phyloP scores from a whole-genome alignment of 805 yeast genomes.

The Candida manassasensis region DNA sequence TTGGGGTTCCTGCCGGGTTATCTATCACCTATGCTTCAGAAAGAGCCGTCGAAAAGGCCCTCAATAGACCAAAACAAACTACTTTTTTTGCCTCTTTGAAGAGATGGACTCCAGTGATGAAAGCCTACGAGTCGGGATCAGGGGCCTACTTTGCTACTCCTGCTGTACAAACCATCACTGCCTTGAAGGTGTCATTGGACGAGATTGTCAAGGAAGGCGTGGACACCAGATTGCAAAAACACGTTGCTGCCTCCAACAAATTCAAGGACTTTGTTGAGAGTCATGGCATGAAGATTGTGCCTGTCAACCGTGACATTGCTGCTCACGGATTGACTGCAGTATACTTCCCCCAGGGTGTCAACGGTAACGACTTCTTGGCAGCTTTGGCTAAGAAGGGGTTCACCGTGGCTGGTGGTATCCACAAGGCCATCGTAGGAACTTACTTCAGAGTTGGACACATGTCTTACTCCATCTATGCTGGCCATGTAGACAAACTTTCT shows the following conservation, averaged over 20 bases:
- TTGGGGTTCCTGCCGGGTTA: slow-evolving; percentile 92
- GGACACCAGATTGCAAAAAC: slow-evolving; percentile 58
- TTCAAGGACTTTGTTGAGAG: slow-evolving; percentile 57
- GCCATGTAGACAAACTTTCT: slow-evolving; percentile 33
- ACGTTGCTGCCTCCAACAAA: slow-evolving; percentile 54
- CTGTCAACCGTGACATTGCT: slow-evolving; percentile 53
- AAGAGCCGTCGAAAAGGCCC: slow-evolving; percentile 65
- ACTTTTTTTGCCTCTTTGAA: slow-evolving; percentile 67
- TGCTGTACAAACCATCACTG: slow-evolving; percentile 82
- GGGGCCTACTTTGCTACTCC: slow-evolving; percentile 95
- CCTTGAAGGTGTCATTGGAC: slow-evolving; percentile 69
- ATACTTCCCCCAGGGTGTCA: slow-evolving; percentile 71
- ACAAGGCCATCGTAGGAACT: slow-evolving; percentile 69
- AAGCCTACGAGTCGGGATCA: slow-evolving; percentile 74
- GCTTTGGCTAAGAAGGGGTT: slow-evolving; percentile 59
- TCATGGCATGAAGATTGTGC: slow-evolving; percentile 66
- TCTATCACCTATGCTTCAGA: slow-evolving; percentile 70
- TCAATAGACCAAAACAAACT: slow-evolving; percentile 42
- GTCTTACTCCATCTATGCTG: slow-evolving; percentile 67
- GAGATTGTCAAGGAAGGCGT: slow-evolving; percentile 59
- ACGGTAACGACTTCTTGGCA: slow-evolving; percentile 62
- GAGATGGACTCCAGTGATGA: slow-evolving; percentile 86
- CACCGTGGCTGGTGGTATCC: slow-evolving; percentile 86
- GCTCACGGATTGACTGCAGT: slow-evolving; percentile 87
- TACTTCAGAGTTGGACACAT: slow-evolving; percentile 95